A percentile compares a stretch with the other conserved stretches of the same genome.
These are phyloP conservation scores for Ophiosphaerella narmari DNA, from an alignment of 2,329 filamentous ascomycete genomes.

Conservation along the genomic window DNA sequence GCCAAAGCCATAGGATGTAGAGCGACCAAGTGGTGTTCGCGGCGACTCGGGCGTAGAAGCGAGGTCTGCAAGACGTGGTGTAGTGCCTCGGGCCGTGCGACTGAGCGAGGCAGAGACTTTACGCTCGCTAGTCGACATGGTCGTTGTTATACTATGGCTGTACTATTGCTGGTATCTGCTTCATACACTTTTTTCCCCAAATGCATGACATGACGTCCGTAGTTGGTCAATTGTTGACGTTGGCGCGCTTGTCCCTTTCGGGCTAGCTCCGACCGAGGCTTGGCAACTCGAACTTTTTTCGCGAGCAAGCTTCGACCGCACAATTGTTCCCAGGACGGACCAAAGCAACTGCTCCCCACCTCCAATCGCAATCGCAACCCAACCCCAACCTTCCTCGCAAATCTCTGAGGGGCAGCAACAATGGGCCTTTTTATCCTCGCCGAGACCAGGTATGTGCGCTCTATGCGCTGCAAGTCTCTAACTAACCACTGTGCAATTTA, in stretches of 20 bases:
- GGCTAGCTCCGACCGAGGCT: slow-evolving; percentile 2
- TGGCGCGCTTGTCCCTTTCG: slow-evolving; percentile 4
- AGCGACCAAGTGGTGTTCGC: slow-evolving; percentile 59
- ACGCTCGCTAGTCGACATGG: slow-evolving; percentile 34
- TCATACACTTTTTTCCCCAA: no score
- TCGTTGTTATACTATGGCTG: background rate
- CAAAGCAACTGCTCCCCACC: slow-evolving; percentile 5
- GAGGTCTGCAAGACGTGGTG: slow-evolving; percentile 42
- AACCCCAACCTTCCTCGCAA: background rate
- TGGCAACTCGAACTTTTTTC: slow-evolving; percentile 20
- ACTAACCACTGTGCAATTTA: slow-evolving; percentile 54
- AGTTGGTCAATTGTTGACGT: background rate
- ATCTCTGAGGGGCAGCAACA: slow-evolving; percentile 11
- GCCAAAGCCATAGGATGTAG: slow-evolving; percentile 61
- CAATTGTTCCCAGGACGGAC: slow-evolving; percentile 10
- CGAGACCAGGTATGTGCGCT: slow-evolving; percentile 37
- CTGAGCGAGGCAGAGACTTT: slow-evolving; percentile 36
- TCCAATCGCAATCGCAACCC: slow-evolving; percentile 13
- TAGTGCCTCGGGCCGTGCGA: slow-evolving; percentile 36
- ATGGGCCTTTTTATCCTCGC: slow-evolving; percentile 52
- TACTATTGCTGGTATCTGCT: background rate
- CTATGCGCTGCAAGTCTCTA: slow-evolving; percentile 8
- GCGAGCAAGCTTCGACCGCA: slow-evolving; percentile 17
- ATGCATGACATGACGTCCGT: no score
- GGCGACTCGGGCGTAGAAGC: slow-evolving; percentile 42